Base-by-base conservation (phyloP, 2,329 filamentous ascomycete genomes). In the Rhynchosporium secalis region DNA sequence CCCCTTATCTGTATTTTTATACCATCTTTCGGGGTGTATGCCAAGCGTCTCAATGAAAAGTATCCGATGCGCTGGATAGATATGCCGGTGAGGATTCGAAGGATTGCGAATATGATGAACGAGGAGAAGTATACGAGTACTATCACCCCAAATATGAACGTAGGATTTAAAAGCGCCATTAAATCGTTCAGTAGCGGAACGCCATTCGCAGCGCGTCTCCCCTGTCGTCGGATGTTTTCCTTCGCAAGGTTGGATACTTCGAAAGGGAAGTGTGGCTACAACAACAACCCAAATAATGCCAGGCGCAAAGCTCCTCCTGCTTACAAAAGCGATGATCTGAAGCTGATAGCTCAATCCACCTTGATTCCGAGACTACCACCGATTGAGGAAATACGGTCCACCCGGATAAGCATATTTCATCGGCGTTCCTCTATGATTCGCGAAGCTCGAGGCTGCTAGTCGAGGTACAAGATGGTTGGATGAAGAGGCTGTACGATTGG, bases 61-160 rank as follows among this genome's bases (percentile, higher is more conserved):
- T 96, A 96, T 66, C 95, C 95, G 70, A 99, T 85, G 69, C 95
- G 87, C 77, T 99, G 96, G 68, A 99, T 96, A 5, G 95, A 99
- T 62, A 99, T 82, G 65, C 95, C 95, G 41, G 94, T 98, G 65
- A 94, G 81, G 70, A 98, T 93, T 69, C 95, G 92, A 67, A 99
- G 79, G 70, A 98, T 84, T 72, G 95, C 95, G 76, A 99, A 96
- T 63, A 97, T 76, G 64, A 99, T 88, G 74, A 99, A 99, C 65
- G 94, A 92, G 65, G 87, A 89, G 49, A 99, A 84, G 79, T 98
- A 99, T 65, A 91, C 80, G 67, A 98, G 83, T 71, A 98, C 86
- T 74, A 93, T 72, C 70, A 96, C 81, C 75, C 94, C 94, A 72
- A 96, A 86, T 68, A 97, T 79, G 75, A 96, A 96, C 69, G 94